Evolutionary conservation across 2,329 filamentous ascomycete species (phyloP).

Genomic region (Didymella keratinophila): DNA sequence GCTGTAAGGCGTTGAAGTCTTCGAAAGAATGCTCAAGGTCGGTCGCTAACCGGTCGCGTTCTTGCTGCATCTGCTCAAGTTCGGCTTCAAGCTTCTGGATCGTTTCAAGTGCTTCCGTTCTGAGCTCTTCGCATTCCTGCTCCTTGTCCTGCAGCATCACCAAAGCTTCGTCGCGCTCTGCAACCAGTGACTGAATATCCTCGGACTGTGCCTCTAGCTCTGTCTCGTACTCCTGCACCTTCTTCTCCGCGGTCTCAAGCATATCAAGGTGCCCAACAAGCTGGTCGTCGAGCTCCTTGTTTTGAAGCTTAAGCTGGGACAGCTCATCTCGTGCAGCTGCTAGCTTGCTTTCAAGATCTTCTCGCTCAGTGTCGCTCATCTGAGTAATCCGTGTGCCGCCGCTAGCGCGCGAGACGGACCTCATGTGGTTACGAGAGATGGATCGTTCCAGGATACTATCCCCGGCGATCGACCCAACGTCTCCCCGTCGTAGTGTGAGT

Average conservation of each 20-base stretch:
- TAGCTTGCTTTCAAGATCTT: conserved; percentile 84
- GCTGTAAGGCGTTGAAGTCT: conserved; percentile 89
- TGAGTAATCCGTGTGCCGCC: conserved; percentile 63
- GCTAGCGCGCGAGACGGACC: conserved; percentile 78
- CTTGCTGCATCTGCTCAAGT: conserved; percentile 74
- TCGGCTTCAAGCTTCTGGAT: conserved; percentile 68
- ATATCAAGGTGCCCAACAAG: conserved; percentile 81
- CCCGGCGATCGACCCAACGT: conserved; percentile 68
- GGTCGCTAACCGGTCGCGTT: conserved; percentile 72
- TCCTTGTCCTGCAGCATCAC: conserved; percentile 73
- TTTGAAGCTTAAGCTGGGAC: conserved; percentile 84
- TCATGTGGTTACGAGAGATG: conserved; percentile 79
- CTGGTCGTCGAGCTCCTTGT: conserved; percentile 85
- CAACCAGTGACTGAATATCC: conserved; percentile 79
- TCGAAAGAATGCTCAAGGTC: conserved; percentile 81
- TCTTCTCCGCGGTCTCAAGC: conserved; percentile 69
- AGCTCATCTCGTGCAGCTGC: conserved; percentile 85
- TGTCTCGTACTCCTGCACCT: conserved; percentile 74
- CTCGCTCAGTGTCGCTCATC: conserved; percentile 71
- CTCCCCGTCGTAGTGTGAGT: conserved; percentile 79
- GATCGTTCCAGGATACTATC: conserved; percentile 96
- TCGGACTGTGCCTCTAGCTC: conserved; percentile 82
- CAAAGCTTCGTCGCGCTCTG: conserved; percentile 86
- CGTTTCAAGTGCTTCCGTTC: conserved; percentile 66
- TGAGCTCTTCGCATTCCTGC: conserved; percentile 59